Evolutionary conservation across 306 rosid species (phyloP), one percentile per base, ranked within the genome.

Genomic region (Medicago arabica): DNA sequence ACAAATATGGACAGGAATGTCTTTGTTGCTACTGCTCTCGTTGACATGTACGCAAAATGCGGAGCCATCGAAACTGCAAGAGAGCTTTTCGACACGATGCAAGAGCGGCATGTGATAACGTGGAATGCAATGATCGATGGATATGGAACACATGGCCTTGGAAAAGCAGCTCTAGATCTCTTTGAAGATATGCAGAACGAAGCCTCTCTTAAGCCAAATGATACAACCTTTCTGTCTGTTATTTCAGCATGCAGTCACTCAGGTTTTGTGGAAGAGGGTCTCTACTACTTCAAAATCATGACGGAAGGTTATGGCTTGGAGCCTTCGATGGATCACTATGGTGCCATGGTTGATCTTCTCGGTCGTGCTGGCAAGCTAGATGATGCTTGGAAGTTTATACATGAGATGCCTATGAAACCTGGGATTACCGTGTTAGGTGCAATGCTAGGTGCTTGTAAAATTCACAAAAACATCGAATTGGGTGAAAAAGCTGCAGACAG

Each of bases 121-220:
- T 91, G 97, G 98, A 93, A 93, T 75, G 84, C 94, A 11, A 93
- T 93, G 97, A 91, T 93, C 15, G 97, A 93, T 74, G 97, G 92
- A 58, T 93, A 89, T 64, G 98, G 98, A 28, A 89, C 98, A 43
- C 92, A 93, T 12, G 98, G 98, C 23, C 89, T 82, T 11, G 98
- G 97, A 67, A 86, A 49, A 71, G 82, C 73, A 55, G 94, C 94
- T 41, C 23, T 87, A 4, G 86, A 88, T 71, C 88, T 94, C 80
- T 94, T 94, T 43, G 44, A 59, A 11, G 76, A 87, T 67, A 94
- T 94, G 98, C 82, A 19, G 72, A 83, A 66, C 72, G 91, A 89
- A 55, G 7, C 63, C 18, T 9, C 88, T 31, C 82, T 87, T 43
- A 90, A 77, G 80, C 97, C 97, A 7, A 90, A 90, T 71, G 88